Conservation (phyloP, 495 filamentous ascomycete genomes). For the Penicillium tannophilum region DNA sequence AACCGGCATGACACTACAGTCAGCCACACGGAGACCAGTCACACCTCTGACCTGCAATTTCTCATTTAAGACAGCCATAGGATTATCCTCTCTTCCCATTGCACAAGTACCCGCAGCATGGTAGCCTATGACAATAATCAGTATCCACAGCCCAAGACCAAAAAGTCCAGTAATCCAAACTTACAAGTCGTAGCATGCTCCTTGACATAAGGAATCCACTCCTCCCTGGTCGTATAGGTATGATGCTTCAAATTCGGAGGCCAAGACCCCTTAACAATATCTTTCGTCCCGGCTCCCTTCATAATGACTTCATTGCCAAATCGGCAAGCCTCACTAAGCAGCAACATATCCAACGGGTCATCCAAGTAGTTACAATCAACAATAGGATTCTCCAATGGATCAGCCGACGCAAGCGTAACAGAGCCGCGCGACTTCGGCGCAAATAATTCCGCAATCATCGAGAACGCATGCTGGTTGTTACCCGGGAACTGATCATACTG, state of each 20-base stretch:
- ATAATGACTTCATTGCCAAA: slow-evolving; percentile 58
- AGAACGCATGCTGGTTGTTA: slow-evolving; percentile 45
- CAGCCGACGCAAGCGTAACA: slow-evolving; percentile 37
- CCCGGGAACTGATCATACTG: slow-evolving; percentile 50
- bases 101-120: slow-evolving; percentile 56
- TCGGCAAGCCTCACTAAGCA: slow-evolving; percentile 51
- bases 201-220: slow-evolving; percentile 51
- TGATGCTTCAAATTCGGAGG: slow-evolving; percentile 48
- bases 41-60: slow-evolving; percentile 56
- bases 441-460: slow-evolving; percentile 44
- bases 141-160: neutral
- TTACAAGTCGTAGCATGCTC: slow-evolving; percentile 56
- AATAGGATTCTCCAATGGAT: slow-evolving; percentile 45
- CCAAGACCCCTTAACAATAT: slow-evolving; percentile 59
- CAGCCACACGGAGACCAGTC: slow-evolving; percentile 53
- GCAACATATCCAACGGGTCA: slow-evolving; percentile 49
- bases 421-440: slow-evolving; percentile 45
- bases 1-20: slow-evolving; percentile 59
- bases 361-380: slow-evolving; percentile 53
- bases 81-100: slow-evolving; percentile 50
- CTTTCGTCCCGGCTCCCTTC: slow-evolving; percentile 53
- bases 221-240: slow-evolving; percentile 47
- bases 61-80: slow-evolving; percentile 56
- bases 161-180: slow-evolving; percentile 8
- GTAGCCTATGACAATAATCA: slow-evolving; percentile 38